Percentiles rank a stretch among this genome's conserved stretches.
Evolutionary conservation across 1,284 basidiomycete species (phyloP).

Genomic region (Lignosus rhinocerotis): DNA sequence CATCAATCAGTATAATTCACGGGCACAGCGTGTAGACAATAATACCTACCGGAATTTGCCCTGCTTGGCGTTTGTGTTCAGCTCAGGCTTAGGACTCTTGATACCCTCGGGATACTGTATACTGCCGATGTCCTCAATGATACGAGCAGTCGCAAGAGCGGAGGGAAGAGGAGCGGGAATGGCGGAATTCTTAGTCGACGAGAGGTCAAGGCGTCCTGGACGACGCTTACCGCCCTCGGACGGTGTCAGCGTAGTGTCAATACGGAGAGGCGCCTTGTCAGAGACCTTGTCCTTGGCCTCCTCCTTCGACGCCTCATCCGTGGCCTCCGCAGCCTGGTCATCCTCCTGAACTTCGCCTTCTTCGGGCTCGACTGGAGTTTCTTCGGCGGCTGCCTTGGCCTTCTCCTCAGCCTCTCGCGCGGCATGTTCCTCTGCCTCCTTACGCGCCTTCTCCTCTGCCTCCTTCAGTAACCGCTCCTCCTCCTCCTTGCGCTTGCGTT

Average conservation of each 20-base stretch:
- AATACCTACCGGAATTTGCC: slow-evolving; percentile 83
- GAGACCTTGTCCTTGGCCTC: slow-evolving; percentile 37
- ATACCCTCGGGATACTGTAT: slow-evolving; percentile 86
- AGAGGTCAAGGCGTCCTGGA: slow-evolving; percentile 77
- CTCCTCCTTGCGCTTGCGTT: slow-evolving; percentile 43
- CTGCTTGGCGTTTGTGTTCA: slow-evolving; percentile 82
- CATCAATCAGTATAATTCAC: not conserved
- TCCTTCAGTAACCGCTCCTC: slow-evolving; percentile 37
- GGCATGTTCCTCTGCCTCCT: slow-evolving; percentile 31
- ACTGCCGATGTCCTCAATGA: slow-evolving; percentile 81
- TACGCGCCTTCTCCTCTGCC: slow-evolving; percentile 32
- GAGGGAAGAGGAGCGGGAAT: slow-evolving; percentile 56
- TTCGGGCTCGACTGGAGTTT: slow-evolving; percentile 36
- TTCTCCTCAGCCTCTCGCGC: slow-evolving; percentile 33
- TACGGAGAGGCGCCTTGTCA: slow-evolving; percentile 55
- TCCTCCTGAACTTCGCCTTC: slow-evolving; percentile 42
- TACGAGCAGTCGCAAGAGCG: slow-evolving; percentile 71
- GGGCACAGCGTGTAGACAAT: not conserved
- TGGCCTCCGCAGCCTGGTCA: slow-evolving; percentile 33
- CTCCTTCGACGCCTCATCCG: slow-evolving; percentile 36
- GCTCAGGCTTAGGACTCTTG: slow-evolving; percentile 80
- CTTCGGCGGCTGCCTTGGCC: slow-evolving; percentile 29
- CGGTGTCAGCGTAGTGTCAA: slow-evolving; percentile 52
- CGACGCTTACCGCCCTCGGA: slow-evolving; percentile 44
- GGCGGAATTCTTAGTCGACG: slow-evolving; percentile 42